Evolutionary conservation across 2,329 filamentous ascomycete species (phyloP).

Genomic region (Alternaria sp.): DNA sequence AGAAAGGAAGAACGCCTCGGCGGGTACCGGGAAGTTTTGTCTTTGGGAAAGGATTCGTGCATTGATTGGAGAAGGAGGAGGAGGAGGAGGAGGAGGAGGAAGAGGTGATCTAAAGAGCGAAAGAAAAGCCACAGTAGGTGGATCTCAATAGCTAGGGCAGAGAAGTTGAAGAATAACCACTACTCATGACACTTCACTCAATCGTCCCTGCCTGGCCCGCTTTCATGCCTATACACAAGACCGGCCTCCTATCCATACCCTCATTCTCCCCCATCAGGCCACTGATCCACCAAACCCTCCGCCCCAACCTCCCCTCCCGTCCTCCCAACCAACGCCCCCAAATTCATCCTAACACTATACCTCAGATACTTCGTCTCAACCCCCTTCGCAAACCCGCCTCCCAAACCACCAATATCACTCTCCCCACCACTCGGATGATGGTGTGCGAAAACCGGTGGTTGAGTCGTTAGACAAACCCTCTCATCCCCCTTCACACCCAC

Average conservation of each 20-base stretch:
- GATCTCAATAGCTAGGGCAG: background rate
- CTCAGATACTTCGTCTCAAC: conserved; percentile 42
- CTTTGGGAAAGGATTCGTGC: background rate
- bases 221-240: background rate
- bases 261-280: conserved; percentile 27
- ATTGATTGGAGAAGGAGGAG: background rate
- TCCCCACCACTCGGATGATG: conserved; percentile 39
- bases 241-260: background rate
- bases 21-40: background rate
- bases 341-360: conserved; percentile 41
- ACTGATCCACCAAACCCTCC: conserved; percentile 31
- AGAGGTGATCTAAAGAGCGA: background rate
- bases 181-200: background rate
- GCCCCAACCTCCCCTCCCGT: conserved; percentile 19
- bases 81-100: background rate
- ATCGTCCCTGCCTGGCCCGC: background rate
- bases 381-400: conserved; percentile 38
- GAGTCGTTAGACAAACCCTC: conserved; percentile 33
- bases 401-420: conserved; percentile 40
- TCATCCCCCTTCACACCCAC: conserved; percentile 12
- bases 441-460: conserved; percentile 40
- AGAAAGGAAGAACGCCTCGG: background rate
- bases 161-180: background rate
- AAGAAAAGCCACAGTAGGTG: background rate
- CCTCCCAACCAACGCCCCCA: conserved; percentile 33